Conservation (phyloP, 305 asterid genomes). For the Striga hermonthica region DNA sequence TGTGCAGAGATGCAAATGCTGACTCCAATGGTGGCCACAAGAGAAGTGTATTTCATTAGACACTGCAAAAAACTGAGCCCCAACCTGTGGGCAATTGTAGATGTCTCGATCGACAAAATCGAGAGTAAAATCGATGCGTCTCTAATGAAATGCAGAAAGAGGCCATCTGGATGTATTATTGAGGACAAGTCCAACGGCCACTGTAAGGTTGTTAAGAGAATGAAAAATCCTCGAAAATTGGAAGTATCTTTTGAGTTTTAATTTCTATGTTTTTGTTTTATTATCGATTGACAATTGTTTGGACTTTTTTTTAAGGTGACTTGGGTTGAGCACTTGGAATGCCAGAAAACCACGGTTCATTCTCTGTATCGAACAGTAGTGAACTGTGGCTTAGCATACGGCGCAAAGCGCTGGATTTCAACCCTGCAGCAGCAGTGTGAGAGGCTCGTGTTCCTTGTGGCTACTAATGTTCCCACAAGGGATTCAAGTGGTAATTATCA, state of each 20-base stretch:
- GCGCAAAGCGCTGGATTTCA: conserved; percentile 85
- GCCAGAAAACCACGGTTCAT: conserved; percentile 55
- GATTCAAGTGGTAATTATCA: conserved; percentile 61
- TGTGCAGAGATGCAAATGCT: conserved; percentile 84
- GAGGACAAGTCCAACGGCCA: conserved; percentile 75
- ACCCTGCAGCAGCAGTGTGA: conserved; percentile 81
- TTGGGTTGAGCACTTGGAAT: conserved; percentile 87
- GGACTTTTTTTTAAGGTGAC: conserved; percentile 52
- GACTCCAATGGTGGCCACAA: conserved; percentile 71
- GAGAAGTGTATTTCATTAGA: conserved; percentile 74
- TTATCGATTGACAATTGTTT: neutral
- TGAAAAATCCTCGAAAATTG: neutral
- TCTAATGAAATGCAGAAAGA: conserved; percentile 60
- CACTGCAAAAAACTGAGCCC: conserved; percentile 54
- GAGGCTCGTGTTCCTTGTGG: conserved; percentile 64
- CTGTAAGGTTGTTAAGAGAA: conserved; percentile 59
- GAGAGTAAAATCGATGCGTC: conserved; percentile 57
- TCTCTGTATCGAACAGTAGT: conserved; percentile 63
- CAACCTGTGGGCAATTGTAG: conserved; percentile 77
- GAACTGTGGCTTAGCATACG: conserved; percentile 77
- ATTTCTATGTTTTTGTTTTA: neutral
- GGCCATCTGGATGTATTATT: conserved; percentile 86
- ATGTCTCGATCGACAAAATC: conserved; percentile 58
- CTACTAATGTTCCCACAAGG: conserved; percentile 80
- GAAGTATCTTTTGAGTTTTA: neutral